Evolutionary conservation across 1,139 yeast species (phyloP), one percentile per base, ranked within the genome.

Genomic region (Yamadazyma pseudoaaseri): DNA sequence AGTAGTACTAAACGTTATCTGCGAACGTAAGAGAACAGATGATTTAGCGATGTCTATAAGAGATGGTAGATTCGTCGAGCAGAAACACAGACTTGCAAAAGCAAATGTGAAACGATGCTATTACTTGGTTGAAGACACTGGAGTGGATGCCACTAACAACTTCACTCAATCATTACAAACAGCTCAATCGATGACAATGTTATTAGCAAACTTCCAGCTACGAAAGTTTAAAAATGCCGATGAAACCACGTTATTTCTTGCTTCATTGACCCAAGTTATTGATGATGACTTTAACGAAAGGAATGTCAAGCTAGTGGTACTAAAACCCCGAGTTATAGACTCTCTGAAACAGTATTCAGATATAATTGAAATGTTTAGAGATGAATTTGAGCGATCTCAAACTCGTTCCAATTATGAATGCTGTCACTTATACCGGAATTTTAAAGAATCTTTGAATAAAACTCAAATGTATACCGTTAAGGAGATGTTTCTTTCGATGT

Each of bases 11-110:
- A 86, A 90, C 51, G 81, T 76, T 43, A 82, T 92, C 17, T 73
- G 94, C 36, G 99, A 94, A 58, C 70, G 99, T 26, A 94, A 94
- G 57, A 65, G 96, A 38, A 59, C 89, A 28, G 96, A 86, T 52
- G 99, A 94, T 64, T 71, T 94, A 49, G 83, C 85, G 0, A 54
- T 70, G 30, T 86, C 96, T 34, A 89, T 94, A 29, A 73, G 75
- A 42, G 98, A 92, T 58, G 96, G 96, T 3, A 65, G 99, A 34
- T 90, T 79, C 46, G 65, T 70, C 40, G 98, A 92, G 54, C 99
- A 92, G 52, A 90, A 92, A 52, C 64, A 71, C 16, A 71, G 99
- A 35, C 63, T 92, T 39, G 73, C 70, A 33, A 74, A 80, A 52
- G 74, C 94, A 0, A 86, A 85, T 0, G 65, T 90, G 54, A 65